phyloP scores from a whole-genome alignment of 345 rosid species.

The Orychophragmus violaceus region DNA sequence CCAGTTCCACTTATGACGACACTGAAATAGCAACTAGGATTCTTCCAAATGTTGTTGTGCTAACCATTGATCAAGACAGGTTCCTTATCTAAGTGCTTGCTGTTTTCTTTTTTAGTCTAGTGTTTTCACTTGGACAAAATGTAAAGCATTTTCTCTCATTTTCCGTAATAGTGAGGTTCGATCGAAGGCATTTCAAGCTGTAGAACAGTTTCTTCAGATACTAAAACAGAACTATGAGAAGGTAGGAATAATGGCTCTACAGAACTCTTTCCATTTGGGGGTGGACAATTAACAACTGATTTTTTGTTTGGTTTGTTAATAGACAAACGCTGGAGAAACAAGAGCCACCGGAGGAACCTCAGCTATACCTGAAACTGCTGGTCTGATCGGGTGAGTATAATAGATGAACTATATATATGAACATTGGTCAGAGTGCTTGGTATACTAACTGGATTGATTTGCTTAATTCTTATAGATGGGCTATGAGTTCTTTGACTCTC shows the following conservation, averaged over 20 bases:
- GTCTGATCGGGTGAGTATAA: conserved; percentile 80
- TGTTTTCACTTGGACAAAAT: not conserved
- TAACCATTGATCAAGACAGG: conserved; percentile 96
- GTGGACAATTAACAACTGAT: not conserved
- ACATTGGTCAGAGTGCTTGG: not conserved
- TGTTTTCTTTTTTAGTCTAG: not conserved
- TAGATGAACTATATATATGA: not conserved
- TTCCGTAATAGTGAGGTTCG: conserved; percentile 75
- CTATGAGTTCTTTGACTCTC: conserved; percentile 94
- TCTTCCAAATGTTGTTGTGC: conserved; percentile 82
- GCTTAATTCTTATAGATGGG: conserved; percentile 61
- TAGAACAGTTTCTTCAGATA: conserved; percentile 86
- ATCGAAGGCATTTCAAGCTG: conserved; percentile 89
- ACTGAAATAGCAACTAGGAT: conserved; percentile 90
- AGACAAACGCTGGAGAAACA: conserved; percentile 62
- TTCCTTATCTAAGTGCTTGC: conserved; percentile 15
- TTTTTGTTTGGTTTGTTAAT: not conserved
- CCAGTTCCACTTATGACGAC: conserved; percentile 80
- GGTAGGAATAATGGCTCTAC: conserved; percentile 35
- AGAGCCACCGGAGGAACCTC: conserved; percentile 53
- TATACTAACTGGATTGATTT: conserved; percentile 6
- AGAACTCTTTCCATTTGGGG: not conserved
- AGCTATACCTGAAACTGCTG: conserved; percentile 72
- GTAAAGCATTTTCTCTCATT: conserved; percentile 21
- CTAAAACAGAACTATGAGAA: conserved; percentile 74